Percentiles rank a stretch among this genome's conserved stretches.
phyloP scores from a whole-genome alignment of 2,329 filamentous ascomycete genomes.

The Alternaria sp. region DNA sequence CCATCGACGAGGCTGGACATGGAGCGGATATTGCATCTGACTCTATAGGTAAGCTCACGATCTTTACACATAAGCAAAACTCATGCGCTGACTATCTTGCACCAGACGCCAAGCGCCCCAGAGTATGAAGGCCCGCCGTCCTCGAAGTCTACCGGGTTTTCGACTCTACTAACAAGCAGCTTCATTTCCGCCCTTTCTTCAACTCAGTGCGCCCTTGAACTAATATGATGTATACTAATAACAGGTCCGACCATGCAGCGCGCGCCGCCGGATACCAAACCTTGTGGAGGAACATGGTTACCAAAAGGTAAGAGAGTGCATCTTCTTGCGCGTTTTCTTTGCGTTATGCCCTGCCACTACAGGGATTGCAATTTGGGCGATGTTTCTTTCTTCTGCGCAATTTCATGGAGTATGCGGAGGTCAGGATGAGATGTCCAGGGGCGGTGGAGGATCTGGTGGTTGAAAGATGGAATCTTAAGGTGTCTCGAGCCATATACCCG shows the following conservation, averaged over 20 bases:
- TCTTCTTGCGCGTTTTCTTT: conserved; percentile 6
- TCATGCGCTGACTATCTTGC: conserved; percentile 14
- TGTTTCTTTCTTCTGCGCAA: neutral
- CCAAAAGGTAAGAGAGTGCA: conserved; percentile 12
- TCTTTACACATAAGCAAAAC: neutral
- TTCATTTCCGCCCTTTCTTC: conserved; percentile 2
- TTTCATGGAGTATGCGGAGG: neutral
- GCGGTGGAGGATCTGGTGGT: neutral
- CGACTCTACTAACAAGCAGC: conserved; percentile 28
- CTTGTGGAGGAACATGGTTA: neutral
- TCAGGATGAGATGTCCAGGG: neutral
- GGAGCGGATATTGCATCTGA: conserved; percentile 34
- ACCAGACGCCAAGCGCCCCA: conserved; percentile 40
- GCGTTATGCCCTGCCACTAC: neutral
- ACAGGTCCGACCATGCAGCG: conserved; percentile 3
- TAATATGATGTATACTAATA: conserved; percentile 13
- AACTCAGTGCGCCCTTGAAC: neutral
- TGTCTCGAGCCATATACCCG: conserved; percentile 11
- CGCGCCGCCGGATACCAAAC: neutral
- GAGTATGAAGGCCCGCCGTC: conserved; percentile 34
- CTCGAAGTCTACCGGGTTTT: conserved; percentile 17
- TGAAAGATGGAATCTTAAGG: neutral
- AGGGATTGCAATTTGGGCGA: neutral
- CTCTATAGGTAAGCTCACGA: conserved; percentile 31
- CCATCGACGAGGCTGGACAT: conserved; percentile 41